These are phyloP conservation scores for Calycina herbarum DNA, from an alignment of 2,329 filamentous ascomycete species.

Conservation along the genomic window DNA sequence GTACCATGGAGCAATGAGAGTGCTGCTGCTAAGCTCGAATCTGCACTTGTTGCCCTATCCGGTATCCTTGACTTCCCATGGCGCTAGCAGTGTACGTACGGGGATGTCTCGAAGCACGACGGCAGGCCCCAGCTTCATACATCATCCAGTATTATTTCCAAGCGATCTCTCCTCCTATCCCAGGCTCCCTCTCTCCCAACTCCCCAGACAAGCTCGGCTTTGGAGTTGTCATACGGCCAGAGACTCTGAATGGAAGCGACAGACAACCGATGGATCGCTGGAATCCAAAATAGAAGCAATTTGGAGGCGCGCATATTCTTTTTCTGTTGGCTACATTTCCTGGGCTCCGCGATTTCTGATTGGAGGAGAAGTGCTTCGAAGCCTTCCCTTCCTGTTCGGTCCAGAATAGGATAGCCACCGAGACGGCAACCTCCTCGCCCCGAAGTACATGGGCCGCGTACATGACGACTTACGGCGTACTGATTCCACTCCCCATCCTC, in stretches of 20 bases:
- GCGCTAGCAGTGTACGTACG: constrained; percentile 17
- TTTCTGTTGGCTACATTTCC: constrained; percentile 2
- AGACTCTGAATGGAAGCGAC: neutral
- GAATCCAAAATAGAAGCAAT: constrained; percentile 3
- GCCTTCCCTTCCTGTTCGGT: neutral
- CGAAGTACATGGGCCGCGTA: constrained; percentile 6
- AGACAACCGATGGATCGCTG: neutral
- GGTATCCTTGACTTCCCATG: constrained; percentile 8
- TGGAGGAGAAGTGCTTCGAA: too few species aligned
- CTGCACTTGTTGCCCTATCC: constrained; percentile 17
- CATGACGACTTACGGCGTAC: neutral
- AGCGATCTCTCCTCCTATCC: constrained; percentile 13
- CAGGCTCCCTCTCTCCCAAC: neutral
- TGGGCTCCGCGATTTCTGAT: neutral
- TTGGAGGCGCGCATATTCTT: neutral
- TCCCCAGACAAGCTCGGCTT: neutral
- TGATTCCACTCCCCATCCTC: constrained; percentile 1
- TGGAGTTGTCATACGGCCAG: neutral
- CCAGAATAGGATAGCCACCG: constrained; percentile 4
- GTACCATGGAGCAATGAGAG: constrained; percentile 7
- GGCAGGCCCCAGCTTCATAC: constrained; percentile 3
- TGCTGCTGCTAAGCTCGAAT: neutral
- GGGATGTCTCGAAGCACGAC: constrained; percentile 10
- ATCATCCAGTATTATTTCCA: constrained; percentile 12
- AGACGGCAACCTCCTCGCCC: neutral